Conservation (phyloP, 805 yeast species). For the Teunomyces stri region DNA sequence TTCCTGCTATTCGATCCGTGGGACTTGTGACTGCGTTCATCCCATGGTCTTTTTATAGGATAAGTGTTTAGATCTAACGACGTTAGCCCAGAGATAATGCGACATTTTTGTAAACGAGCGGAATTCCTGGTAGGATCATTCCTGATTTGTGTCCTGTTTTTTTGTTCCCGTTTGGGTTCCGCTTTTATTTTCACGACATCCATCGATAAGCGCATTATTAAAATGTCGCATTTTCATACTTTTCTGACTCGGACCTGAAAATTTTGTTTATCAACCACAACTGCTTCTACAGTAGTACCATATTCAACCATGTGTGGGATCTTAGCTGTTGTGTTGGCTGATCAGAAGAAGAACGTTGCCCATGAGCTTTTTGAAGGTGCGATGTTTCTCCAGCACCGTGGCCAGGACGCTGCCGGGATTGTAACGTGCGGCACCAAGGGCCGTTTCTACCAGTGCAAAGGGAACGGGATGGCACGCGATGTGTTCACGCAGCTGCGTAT, state of each 20-base stretch:
- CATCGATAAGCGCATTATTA: too few species aligned
- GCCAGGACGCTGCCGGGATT: constrained; percentile 99
- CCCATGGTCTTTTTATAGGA: constrained; percentile 1
- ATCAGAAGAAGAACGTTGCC: constrained; percentile 70
- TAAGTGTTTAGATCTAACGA: not conserved
- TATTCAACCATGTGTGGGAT: constrained; percentile 83
- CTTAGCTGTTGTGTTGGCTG: constrained; percentile 80
- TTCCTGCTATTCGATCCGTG: not conserved
- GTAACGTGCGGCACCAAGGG: constrained; percentile 94
- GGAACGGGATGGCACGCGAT: constrained; percentile 98
- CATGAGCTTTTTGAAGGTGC: constrained; percentile 91
- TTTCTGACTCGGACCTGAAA: constrained; percentile 1
- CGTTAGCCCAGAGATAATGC: not conserved
- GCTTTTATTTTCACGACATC: not conserved
- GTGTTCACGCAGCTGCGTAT: constrained; percentile 87
- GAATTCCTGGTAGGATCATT: too few species aligned
- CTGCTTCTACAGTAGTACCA: not conserved
- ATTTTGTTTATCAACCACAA: not conserved
- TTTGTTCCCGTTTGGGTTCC: too few species aligned
- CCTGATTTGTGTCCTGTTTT: too few species aligned
- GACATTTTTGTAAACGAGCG: not conserved
- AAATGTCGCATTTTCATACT: not conserved
- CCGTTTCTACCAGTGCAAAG: constrained; percentile 94
- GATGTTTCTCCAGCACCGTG: constrained; percentile 91
- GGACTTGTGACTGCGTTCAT: constrained; percentile 3